Evolutionary conservation across 140 eudicot genomes (phyloP).

Genomic region (Flaveria floridana): DNA sequence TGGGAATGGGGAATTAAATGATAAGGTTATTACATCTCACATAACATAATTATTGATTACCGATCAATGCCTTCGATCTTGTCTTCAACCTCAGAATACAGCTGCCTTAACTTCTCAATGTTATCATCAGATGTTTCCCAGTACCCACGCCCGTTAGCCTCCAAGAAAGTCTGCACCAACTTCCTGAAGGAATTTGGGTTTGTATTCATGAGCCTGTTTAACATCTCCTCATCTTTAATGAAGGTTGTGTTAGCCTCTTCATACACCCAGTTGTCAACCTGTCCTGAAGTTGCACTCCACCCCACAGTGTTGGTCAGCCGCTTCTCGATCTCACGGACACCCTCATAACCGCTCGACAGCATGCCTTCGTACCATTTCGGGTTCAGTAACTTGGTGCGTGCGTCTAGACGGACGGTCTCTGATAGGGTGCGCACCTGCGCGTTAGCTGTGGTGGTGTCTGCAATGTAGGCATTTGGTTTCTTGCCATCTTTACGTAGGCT

Average conservation of each 20-base stretch:
- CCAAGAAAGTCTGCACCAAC: conserved; percentile 90
- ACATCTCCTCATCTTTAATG: conserved; percentile 85
- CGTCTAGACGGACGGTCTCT: conserved; percentile 93
- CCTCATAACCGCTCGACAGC: conserved; percentile 94
- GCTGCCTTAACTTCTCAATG: conserved; percentile 76
- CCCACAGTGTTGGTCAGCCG: conserved; percentile 94
- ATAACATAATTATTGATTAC: conserved; percentile 32
- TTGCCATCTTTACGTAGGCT: conserved; percentile 90
- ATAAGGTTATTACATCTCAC: conserved; percentile 26
- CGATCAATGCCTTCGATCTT: conserved; percentile 93
- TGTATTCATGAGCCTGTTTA: conserved; percentile 88
- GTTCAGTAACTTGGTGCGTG: conserved; percentile 88
- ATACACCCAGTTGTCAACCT: conserved; percentile 95
- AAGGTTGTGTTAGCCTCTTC: conserved; percentile 96
- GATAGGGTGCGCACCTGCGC: conserved; percentile 98
- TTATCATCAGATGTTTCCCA: conserved; percentile 95
- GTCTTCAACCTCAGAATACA: conserved; percentile 96
- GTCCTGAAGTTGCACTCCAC: conserved; percentile 99
- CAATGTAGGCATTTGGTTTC: conserved; percentile 94
- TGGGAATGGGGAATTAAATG: conserved; percentile 22
- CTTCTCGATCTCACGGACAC: conserved; percentile 97
- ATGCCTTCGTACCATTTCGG: conserved; percentile 99
- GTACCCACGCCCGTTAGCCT: conserved; percentile 96
- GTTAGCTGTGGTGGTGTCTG: conserved; percentile 97
- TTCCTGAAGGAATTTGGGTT: conserved; percentile 93